phyloP scores from a whole-genome alignment of 768 basidiomycete species.

The Tephrocybe sp. region DNA sequence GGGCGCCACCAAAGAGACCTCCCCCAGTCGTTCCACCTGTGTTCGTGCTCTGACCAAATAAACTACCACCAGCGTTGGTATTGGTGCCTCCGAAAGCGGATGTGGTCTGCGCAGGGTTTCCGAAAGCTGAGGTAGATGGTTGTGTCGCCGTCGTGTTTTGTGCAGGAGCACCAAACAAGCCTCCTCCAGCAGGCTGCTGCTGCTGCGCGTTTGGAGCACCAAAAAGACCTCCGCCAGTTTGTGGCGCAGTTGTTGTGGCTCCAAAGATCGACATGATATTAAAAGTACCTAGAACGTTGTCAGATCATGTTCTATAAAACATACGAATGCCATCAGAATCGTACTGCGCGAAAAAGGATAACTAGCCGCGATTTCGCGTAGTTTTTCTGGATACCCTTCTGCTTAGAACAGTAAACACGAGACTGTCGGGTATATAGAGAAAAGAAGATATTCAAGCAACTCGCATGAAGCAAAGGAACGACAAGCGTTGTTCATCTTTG shows the following conservation, averaged over 20 bases:
- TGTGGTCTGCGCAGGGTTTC: conserved; percentile 14
- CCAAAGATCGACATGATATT: conserved; percentile 21
- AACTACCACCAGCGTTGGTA: conserved; percentile 10
- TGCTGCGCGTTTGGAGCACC: conserved; percentile 27
- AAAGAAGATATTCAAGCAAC: neutral
- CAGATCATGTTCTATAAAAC: neutral
- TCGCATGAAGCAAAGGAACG: neutral
- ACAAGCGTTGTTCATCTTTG: neutral
- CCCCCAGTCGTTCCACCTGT: conserved; percentile 15
- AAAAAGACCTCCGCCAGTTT: conserved; percentile 23
- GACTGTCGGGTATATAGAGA: neutral
- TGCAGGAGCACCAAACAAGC: conserved; percentile 27
- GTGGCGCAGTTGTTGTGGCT: conserved; percentile 15
- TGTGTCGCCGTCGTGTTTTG: conserved; percentile 14
- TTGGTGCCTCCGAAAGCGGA: conserved; percentile 21
- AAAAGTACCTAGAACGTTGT: neutral
- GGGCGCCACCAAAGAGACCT: conserved; percentile 16
- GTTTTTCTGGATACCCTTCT: neutral
- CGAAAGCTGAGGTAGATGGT: conserved; percentile 12
- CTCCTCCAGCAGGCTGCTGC: conserved; percentile 24
- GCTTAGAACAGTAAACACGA: neutral
- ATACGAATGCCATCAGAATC: conserved; percentile 5
- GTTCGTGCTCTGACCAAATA: conserved; percentile 18
- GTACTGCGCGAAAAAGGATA: neutral
- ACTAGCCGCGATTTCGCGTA: neutral